Percentiles rank a stretch among this genome's conserved stretches.
phyloP scores from a whole-genome alignment of 78 protist genomes.

The Dictyostelium purpureum region DNA sequence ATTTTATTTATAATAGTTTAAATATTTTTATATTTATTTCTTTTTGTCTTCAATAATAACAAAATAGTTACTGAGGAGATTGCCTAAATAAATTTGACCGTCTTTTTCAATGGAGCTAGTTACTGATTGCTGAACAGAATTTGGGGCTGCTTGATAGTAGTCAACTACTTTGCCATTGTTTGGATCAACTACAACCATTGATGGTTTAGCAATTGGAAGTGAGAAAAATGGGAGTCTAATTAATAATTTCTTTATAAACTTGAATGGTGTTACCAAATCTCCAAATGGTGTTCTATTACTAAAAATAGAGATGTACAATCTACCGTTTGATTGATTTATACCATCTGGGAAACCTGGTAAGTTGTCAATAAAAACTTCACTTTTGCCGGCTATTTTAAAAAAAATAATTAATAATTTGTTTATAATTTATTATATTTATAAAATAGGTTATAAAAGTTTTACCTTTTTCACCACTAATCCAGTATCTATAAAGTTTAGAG shows the following conservation, averaged over 20 bases:
- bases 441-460: not conserved
- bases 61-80: not conserved
- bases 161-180: not conserved
- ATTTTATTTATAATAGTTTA: too few relatives aligned
- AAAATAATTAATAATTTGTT: too few relatives aligned
- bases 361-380: not conserved
- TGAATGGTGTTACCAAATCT: not conserved
- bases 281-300: not conserved
- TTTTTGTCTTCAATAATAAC: not conserved
- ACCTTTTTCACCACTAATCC: slow-evolving; percentile 45
- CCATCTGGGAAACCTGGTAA: slow-evolving; percentile 73
- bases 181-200: slow-evolving; percentile 8
- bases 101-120: not conserved
- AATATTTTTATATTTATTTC: not conserved
- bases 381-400: slow-evolving; percentile 27
- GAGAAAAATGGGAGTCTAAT: not conserved
- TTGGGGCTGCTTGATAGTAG: not conserved
- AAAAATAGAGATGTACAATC: slow-evolving; percentile 2
- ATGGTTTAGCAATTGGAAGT: not conserved
- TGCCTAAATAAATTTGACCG: not conserved
- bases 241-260: not conserved
- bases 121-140: not conserved
- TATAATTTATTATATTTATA: too few relatives aligned
- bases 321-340: not conserved
- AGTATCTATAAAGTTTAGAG: slow-evolving; percentile 7